Evolutionary conservation across 2,329 filamentous ascomycete genomes (phyloP), one percentile per base, ranked within the genome.

Genomic region (Zymoseptoria pseudotritici): DNA sequence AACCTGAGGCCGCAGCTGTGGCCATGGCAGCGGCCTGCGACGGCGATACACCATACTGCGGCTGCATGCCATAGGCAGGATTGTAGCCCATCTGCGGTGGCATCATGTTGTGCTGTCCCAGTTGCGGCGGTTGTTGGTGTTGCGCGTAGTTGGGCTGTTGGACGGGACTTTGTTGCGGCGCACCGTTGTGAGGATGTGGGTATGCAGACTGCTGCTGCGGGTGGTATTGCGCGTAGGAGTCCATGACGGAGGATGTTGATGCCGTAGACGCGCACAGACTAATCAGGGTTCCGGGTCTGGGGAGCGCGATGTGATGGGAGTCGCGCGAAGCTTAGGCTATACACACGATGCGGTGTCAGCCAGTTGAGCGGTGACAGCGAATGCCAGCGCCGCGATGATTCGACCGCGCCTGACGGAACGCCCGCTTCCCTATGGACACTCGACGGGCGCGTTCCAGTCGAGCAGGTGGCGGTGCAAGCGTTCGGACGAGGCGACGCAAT

Each of bases 21-120:
- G 89, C 92, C 90, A 96, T 94, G 60, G 92, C 92, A 55, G 93
- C 92, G 13, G 91, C 91, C 75, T 96, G 90, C 53, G 91, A 90
- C 20, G 88, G 84, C 36, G 88, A 87, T 76, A 93, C 90, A 60
- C 83, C 87, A 78, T 96, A 96, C 21, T 77, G 78, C 61, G 80
- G 78, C 57, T 89, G 87, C 85, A 96, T 91, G 70, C 82, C 82
- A 68, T 86, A 82, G 9, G 87, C 93, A 65, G 85, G 81, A 73
- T 88, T 84, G 75, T 96, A 97, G 78, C 86, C 90, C 82, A 87
- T 90, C 77, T 88, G 87, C 66, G 83, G 83, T 29, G 29, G 22
- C 70, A 84, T 83, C 63, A 84, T 80, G 49, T 77, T 73, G 56
- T 85, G 83, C 55, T 79, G 79, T 67, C 86, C 72, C 55, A 74